Conservation (phyloP, 257 asterid genomes). For the Mitragyna speciosa region DNA sequence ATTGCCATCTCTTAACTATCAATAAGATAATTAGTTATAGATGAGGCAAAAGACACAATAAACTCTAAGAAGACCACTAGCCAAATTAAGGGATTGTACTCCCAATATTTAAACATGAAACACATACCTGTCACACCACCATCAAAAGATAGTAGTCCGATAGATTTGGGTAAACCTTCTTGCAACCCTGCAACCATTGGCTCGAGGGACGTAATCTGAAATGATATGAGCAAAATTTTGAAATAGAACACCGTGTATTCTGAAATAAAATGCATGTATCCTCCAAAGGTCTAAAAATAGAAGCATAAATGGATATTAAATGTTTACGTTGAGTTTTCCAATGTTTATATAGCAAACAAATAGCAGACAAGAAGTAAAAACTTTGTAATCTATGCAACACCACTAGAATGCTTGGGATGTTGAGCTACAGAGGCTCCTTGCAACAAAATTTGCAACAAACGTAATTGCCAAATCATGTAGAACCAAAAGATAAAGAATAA, state of each 20-base stretch:
- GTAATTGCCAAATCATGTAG: conserved; percentile 1
- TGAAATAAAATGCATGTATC: background rate
- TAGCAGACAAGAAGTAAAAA: background rate
- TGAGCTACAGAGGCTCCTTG: background rate
- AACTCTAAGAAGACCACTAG: background rate
- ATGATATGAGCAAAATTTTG: conserved; percentile 16
- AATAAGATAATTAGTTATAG: conserved; percentile 1
- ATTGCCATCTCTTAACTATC: background rate
- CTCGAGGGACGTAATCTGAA: conserved; percentile 82
- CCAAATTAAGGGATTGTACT: background rate
- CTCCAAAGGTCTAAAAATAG: background rate
- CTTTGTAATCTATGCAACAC: background rate
- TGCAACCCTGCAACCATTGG: conserved; percentile 83
- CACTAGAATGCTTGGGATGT: background rate
- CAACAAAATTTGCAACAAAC: background rate
- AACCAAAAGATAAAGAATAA: background rate
- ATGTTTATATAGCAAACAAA: background rate
- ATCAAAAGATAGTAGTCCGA: conserved; percentile 91
- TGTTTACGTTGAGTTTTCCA: background rate
- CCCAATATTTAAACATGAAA: conserved; percentile 5
- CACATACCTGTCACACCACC: conserved; percentile 86
- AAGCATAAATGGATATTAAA: background rate
- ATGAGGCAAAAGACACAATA: background rate
- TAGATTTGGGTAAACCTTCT: conserved; percentile 91
- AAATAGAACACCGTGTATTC: background rate